Percentiles rank a stretch among this genome's conserved stretches.
phyloP scores from a whole-genome alignment of 805 yeast genomes.

The Allodekkera sacchari region DNA sequence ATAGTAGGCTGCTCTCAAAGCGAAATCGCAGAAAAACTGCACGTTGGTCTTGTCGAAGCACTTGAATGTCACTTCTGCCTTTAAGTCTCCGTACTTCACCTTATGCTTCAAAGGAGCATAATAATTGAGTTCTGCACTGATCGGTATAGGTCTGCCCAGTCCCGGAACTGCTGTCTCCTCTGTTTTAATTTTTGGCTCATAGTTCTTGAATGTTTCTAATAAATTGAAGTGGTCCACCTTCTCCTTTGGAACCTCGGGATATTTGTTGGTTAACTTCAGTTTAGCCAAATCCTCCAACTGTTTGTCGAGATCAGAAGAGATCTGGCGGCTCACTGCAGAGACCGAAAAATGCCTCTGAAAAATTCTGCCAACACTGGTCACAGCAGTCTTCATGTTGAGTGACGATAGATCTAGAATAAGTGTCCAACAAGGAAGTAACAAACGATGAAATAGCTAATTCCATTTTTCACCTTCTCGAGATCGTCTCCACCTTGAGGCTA shows the following conservation, averaged over 20 bases:
- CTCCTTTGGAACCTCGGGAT: constrained; percentile 11
- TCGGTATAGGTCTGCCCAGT: constrained; percentile 58
- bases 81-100: constrained; percentile 61
- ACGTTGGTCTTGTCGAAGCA: constrained; percentile 65
- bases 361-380: too few relatives aligned
- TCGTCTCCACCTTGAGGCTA: too few relatives aligned
- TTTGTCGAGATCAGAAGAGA: constrained; percentile 13
- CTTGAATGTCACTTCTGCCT: constrained; percentile 68
- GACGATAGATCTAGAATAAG: too few relatives aligned
- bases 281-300: constrained; percentile 21
- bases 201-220: constrained; percentile 21
- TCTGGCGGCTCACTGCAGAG: too few relatives aligned
- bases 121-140: constrained; percentile 73
- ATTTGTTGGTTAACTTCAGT: constrained; percentile 11
- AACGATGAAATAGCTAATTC: too few relatives aligned
- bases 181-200: constrained; percentile 30
- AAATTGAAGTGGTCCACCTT: constrained; percentile 15
- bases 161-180: constrained; percentile 26
- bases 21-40: constrained; percentile 75
- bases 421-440: too few relatives aligned
- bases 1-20: constrained; percentile 83
- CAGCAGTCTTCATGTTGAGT: too few relatives aligned
- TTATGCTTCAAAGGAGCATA: constrained; percentile 71
- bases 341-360: too few relatives aligned
- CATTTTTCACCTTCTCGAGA: too few relatives aligned